Conservation (phyloP, 2,329 filamentous ascomycete species). For the Epichloe hybrida region DNA sequence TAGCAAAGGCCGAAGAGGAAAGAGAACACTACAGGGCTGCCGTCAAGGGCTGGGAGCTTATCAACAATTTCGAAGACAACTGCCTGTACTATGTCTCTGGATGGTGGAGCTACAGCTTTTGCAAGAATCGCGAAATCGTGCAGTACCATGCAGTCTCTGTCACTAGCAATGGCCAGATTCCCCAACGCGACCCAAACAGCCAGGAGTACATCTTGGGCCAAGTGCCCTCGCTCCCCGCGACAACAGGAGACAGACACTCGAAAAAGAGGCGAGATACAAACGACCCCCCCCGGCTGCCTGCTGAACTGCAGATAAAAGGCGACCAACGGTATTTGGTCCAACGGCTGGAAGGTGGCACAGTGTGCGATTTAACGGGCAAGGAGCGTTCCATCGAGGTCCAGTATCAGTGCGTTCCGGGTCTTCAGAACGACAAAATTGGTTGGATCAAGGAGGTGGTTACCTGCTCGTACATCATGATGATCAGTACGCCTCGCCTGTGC, state of each 20-base stretch:
- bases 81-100: constrained; percentile 75
- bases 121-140: constrained; percentile 74
- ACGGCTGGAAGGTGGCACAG: constrained; percentile 62
- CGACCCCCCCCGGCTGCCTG: constrained; percentile 25
- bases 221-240: constrained; percentile 20
- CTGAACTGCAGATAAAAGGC: constrained; percentile 66
- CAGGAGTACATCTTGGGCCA: constrained; percentile 66
- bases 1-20: constrained; percentile 61
- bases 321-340: constrained; percentile 81
- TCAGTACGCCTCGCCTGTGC: constrained; percentile 80
- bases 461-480: constrained; percentile 84
- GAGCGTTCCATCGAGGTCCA: constrained; percentile 76
- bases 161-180: constrained; percentile 53
- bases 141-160: constrained; percentile 79
- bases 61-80: constrained; percentile 64
- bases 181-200: constrained; percentile 61
- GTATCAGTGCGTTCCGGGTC: constrained; percentile 63
- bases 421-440: constrained; percentile 61
- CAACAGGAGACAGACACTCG: constrained; percentile 9
- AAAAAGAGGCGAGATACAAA: constrained; percentile 9
- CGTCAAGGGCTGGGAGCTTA: constrained; percentile 64
- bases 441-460: constrained; percentile 91
- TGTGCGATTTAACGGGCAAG: constrained; percentile 74
- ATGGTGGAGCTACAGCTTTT: constrained; percentile 96
- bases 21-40: constrained; percentile 68